Base-by-base conservation (phyloP, 768 basidiomycete genomes). In the Amanita muscaria region DNA sequence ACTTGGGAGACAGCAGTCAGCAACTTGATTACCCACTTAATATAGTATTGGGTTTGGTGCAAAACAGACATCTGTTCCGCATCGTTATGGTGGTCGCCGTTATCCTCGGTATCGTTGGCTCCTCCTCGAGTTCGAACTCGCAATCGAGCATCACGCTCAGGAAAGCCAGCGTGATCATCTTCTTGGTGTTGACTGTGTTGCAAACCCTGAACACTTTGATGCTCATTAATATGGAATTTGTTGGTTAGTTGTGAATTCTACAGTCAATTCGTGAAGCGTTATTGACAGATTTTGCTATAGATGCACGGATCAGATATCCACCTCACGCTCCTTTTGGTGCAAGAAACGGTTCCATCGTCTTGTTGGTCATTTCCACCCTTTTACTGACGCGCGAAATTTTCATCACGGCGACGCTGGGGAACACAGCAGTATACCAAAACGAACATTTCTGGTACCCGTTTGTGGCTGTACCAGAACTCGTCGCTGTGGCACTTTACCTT, bases 371-470 rank as follows among this genome's bases (percentile, higher is more conserved):
- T 24, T 57, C 65, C 1, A 11, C 58, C 1, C 50, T 71, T 5
- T 57, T 72, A 9, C 56, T 73, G 4, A 44, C 69, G 5, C 61
- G 69, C n/a, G 65, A 71, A 44, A 47, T 49, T 2, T 73, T 65
- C 50, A 39, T 57, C 16, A 58, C 57, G 1, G 67, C 57, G 7
- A 69, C 68, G 0, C 37, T 67, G 1, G 50, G 44, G 18, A 50
- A 66, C 25, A 25, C 47, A 4, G 15, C 31, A 1, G 60, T 52
- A 31, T 54, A 60, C 42, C 53, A 57, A 18, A 53, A 62, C 15
- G 71, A 73, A 43, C 54, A 50, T 18, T 50, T 61, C 4, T 71
- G 69, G 69, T 72, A 71, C 44, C 68, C 70, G 1, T 49, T 73
- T 1, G 51, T 64, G 4, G 66, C 64, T 1, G 41, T 67, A 4